Base-by-base conservation (phyloP, 495 filamentous ascomycete genomes). In the Penicillium crystallinum region DNA sequence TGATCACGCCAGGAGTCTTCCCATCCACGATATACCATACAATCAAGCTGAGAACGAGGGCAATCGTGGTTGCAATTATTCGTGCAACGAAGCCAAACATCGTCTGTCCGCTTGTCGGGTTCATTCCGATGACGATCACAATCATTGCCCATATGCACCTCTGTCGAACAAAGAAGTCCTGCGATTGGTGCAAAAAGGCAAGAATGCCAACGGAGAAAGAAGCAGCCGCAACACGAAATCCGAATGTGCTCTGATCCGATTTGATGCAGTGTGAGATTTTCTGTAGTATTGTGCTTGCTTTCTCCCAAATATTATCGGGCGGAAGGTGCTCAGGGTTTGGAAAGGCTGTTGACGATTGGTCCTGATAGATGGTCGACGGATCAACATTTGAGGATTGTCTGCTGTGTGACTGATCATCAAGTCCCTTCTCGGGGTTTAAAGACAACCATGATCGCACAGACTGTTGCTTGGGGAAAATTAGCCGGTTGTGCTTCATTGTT, bases 61-160 rank as follows among this genome's bases (percentile, higher is more conserved):
- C 81, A 1, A 86, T 48, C 19, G 77, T 63, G 3, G 69, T 90
- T 9, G 86, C 87, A 1, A 72, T 54, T 22, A 89, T 75, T 18
- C 88, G 74, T 25, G 83, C 79, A 2, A 87, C 51, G 59, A 91
- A 90, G 5, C 81, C 82, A 49, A 86, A 86, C 49, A 87, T 70
- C 15, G 80, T 83, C 55, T 83, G 80, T 15, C 85, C 84, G 46
- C 84, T 79, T 12, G 79, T 81, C 4, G 71, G 68, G 6, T 67
- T 74, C 71, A 77, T 84, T 4, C 81, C 83, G 54, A 86, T 83
- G 15, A 81, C 74, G n/a, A 87, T 81, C 38, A 87, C 81, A 55
- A 91, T 87, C 81, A 89, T 81, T 0, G 85, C 82, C 87, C 87
- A 91, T 6, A 90, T 81, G 7, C 88, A 71, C 56, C 88, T 73